Evolutionary conservation across 2,329 filamentous ascomycete genomes (phyloP).

Genomic region (Bipolaris oryzae): DNA sequence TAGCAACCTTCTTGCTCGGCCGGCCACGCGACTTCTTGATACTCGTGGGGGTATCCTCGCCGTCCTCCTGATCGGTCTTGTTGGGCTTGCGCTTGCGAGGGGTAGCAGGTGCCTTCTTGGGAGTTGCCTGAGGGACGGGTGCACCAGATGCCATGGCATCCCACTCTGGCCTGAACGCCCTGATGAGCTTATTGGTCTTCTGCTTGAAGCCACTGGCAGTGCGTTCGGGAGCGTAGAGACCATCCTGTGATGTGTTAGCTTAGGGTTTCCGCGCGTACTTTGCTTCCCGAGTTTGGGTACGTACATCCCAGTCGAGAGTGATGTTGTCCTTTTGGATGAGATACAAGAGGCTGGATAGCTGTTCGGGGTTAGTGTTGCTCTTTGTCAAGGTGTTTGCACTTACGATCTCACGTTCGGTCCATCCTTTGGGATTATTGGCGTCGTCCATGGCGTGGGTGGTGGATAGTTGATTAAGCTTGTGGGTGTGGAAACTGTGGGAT

Average conservation of each 20-base stretch:
- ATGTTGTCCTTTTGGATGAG: constrained; percentile 6
- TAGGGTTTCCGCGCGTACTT: background rate
- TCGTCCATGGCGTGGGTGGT: background rate
- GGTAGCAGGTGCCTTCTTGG: constrained; percentile 10
- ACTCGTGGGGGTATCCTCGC: background rate
- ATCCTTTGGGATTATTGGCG: background rate
- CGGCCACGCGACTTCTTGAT: constrained; percentile 12
- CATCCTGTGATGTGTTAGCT: constrained; percentile 17
- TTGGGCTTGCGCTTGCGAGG: constrained; percentile 31
- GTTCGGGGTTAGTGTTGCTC: constrained; percentile 3
- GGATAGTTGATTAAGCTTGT: no score
- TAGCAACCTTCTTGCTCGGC: constrained; percentile 2
- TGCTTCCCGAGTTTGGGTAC: background rate
- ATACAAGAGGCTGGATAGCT: constrained; percentile 25
- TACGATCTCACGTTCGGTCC: constrained; percentile 1
- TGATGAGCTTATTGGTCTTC: constrained; percentile 26
- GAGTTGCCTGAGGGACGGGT: background rate
- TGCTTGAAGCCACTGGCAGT: constrained; percentile 27
- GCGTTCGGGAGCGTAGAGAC: constrained; percentile 26
- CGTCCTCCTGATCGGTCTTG: constrained; percentile 9
- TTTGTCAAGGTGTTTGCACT: background rate
- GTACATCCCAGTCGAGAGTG: constrained; percentile 25
- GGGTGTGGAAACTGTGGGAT: no score
- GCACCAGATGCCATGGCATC: constrained; percentile 20
- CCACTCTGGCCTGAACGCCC: constrained; percentile 20